Evolutionary conservation across 2,329 filamentous ascomycete genomes (phyloP).

Genomic region (Verticillium longisporum): DNA sequence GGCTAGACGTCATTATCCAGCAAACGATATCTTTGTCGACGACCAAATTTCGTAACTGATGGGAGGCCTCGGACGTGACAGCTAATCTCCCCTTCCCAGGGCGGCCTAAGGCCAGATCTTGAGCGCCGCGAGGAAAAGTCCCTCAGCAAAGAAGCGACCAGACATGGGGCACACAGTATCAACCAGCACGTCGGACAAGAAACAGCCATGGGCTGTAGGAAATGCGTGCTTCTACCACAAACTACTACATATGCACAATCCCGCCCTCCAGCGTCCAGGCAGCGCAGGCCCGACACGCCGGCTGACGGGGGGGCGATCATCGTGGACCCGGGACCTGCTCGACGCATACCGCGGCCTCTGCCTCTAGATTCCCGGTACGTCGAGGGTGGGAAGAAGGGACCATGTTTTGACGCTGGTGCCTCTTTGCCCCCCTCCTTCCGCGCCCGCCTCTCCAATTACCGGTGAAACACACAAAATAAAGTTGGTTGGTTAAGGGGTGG

Average conservation of each 20-base stretch:
- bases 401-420: not conserved
- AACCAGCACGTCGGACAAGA: not conserved
- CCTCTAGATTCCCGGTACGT: not conserved
- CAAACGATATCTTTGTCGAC: too few species aligned
- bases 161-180: not conserved
- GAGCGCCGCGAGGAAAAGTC: too few species aligned
- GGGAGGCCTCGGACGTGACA: too few species aligned
- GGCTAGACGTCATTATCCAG: too few species aligned
- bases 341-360: not conserved
- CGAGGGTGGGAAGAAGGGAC: not conserved
- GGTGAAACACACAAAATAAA: not conserved
- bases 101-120: too few species aligned
- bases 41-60: too few species aligned
- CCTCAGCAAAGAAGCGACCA: too few species aligned
- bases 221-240: not conserved
- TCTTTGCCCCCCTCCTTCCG: too few species aligned
- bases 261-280: not conserved
- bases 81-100: too few species aligned
- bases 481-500: not conserved
- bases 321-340: not conserved
- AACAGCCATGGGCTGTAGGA: not conserved
- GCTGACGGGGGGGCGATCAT: not conserved
- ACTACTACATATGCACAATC: not conserved
- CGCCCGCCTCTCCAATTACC: not conserved
- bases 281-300: not conserved